phyloP scores from a whole-genome alignment of 2,329 filamentous ascomycete genomes.

The Arthrobotrys pseudoclavata region DNA sequence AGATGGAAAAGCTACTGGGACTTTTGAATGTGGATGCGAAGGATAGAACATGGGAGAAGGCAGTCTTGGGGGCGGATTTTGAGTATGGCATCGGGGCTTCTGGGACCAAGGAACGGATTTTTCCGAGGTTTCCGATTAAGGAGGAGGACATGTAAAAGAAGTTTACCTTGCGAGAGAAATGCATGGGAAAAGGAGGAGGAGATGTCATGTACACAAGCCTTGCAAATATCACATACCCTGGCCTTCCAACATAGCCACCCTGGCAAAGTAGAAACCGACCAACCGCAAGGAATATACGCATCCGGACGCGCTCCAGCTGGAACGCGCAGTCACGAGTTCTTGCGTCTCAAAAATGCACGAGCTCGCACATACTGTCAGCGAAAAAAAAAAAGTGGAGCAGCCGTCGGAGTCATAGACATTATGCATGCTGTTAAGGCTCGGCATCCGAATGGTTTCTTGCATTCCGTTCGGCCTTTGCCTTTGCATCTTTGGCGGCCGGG shows the following conservation, averaged over 20 bases:
- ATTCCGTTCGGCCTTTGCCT: conserved; percentile 4
- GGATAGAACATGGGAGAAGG: conserved; percentile 75
- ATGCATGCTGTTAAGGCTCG: not conserved
- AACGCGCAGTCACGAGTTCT: conserved; percentile 28
- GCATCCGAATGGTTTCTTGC: not conserved
- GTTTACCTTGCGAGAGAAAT: not conserved
- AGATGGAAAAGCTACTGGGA: conserved; percentile 79
- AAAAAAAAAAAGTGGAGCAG: conserved; percentile 6
- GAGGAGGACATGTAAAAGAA: conserved; percentile 1
- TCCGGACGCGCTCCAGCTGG: conserved; percentile 18
- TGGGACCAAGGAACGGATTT: conserved; percentile 35
- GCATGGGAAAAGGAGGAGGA: conserved; percentile 5
- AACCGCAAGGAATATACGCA: conserved; percentile 18
- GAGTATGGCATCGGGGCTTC: conserved; percentile 74
- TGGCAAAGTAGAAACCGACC: not conserved
- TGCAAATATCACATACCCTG: conserved; percentile 15
- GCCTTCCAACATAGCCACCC: conserved; percentile 1
- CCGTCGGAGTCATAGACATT: not conserved
- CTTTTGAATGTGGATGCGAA: conserved; percentile 78
- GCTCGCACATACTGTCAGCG: not conserved
- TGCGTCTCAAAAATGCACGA: conserved; percentile 8
- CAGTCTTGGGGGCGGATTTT: conserved; percentile 75
- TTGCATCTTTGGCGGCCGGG: conserved; percentile 16
- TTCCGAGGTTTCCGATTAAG: conserved; percentile 31
- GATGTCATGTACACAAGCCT: conserved; percentile 11